A percentile compares a stretch with the other conserved stretches of the same genome.
Evolutionary conservation across 352 stramenopile species (phyloP).

Genomic region (Phytopythium kandeliae): DNA sequence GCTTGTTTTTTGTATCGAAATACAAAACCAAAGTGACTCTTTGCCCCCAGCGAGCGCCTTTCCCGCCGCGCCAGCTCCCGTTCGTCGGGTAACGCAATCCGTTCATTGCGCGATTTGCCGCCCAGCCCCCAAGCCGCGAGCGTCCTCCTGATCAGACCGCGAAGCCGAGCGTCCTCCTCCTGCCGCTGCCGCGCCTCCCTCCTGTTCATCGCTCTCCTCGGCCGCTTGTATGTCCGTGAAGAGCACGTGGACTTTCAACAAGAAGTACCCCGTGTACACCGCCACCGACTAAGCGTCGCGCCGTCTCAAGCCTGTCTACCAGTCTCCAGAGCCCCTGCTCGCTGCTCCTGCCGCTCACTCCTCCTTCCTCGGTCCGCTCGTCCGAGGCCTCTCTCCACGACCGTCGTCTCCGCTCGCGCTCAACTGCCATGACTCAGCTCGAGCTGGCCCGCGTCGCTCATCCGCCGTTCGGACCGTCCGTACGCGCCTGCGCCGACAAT

Average conservation of each 20-base stretch:
- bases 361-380: too few relatives aligned
- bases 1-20: neutral
- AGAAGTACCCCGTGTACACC: slow-evolving; percentile 77
- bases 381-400: slow-evolving; percentile 1
- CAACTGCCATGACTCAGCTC: slow-evolving; percentile 41
- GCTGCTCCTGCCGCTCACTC: neutral
- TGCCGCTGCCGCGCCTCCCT: neutral
- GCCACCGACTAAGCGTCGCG: slow-evolving; percentile 44
- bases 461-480: slow-evolving; percentile 23
- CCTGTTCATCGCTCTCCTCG: neutral
- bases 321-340: neutral
- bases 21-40: slow-evolving; percentile 16
- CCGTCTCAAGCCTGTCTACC: neutral
- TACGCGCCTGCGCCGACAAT: slow-evolving; percentile 16
- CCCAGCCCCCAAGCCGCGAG: slow-evolving; percentile 16
- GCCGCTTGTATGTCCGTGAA: slow-evolving; percentile 71
- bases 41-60: slow-evolving; percentile 3
- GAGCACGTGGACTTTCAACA: slow-evolving; percentile 79
- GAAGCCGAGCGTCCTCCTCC: slow-evolving; percentile 5
- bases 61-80: neutral
- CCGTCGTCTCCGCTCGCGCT: neutral
- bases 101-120: slow-evolving; percentile 55
- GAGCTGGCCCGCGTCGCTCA: slow-evolving; percentile 30
- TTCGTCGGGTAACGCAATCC: slow-evolving; percentile 66
- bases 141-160: slow-evolving; percentile 9